Conservation (phyloP, 2,329 filamentous ascomycete genomes). For the Aureobasidium namibiae region DNA sequence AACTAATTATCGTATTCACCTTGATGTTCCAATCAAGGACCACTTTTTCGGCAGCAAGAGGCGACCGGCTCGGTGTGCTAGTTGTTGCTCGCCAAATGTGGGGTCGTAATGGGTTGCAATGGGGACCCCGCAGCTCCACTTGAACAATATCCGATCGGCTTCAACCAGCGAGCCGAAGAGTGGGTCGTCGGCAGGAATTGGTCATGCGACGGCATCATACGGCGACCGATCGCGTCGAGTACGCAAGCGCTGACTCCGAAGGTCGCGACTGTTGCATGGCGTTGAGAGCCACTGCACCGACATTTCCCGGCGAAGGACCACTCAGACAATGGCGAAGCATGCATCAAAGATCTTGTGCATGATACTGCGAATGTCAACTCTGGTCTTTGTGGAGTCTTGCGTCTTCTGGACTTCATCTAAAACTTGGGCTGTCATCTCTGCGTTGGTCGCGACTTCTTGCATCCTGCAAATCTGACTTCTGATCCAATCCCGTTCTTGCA, state of each 20-base stretch:
- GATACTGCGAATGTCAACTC: constrained; percentile 32
- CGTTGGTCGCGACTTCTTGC: constrained; percentile 32
- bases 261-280: background rate
- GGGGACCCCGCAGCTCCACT: background rate
- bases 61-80: too few species aligned
- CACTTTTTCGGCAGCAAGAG: background rate
- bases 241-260: background rate
- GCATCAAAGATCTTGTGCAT: constrained; percentile 41
- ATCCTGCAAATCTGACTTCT: constrained; percentile 38
- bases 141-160: background rate
- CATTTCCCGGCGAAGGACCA: background rate
- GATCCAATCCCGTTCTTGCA: constrained; percentile 44
- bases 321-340: constrained; percentile 46
- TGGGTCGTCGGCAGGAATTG: background rate
- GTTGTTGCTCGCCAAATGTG: background rate
- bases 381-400: constrained; percentile 29
- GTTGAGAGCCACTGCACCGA: background rate
- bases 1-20: background rate
- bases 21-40: background rate
- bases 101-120: background rate
- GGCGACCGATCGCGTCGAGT: background rate
- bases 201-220: background rate
- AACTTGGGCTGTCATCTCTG: constrained; percentile 32
- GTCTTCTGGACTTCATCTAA: constrained; percentile 31
- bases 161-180: background rate